Base-by-base conservation (phyloP, 1,139 yeast genomes). In the Zygoascus sp. region DNA sequence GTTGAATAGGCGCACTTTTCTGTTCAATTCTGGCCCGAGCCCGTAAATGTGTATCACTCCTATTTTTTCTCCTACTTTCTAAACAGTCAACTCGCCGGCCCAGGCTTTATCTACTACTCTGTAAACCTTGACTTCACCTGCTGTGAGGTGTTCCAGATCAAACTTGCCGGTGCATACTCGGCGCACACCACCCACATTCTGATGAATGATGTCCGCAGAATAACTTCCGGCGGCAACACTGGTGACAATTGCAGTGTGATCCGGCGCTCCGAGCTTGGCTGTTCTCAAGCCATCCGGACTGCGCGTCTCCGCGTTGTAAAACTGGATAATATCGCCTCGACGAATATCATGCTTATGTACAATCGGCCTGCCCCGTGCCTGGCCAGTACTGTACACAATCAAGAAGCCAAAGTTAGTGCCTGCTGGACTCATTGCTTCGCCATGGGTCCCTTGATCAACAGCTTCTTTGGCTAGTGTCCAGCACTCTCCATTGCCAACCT, bases 391-490 rank as follows among this genome's bases (percentile, higher is more conserved):
- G 23, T 73, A 71, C 43, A 72, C 65, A 20, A 81, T 68, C 9
- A 81, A 74, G 41, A 70, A 80, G 1, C 90, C 90, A 58, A 81
- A 88, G 32, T 69, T 70, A 13, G 65, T 62, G 21, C 79, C 79
- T 17, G 72, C 70, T 9, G 83, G 75, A 1, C 75, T 73, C 66
- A 82, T 73, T 0, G 88, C 88, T 56, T 75, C 76, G 19, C 76
- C 79, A 0, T 82, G 82, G 54, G 84, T 78, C 0, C 81, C 80
- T 49, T 76, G 73, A 43, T 68, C 66, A 34, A 83, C 67, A 0
- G 88, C 87, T 46, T 79, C 79, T 45, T 74, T 74, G 1, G 88
- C 90, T 50, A 83, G 70, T 37, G 85, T 84, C 90, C 90, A 83
- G 64, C 92, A 83, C 59, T 83, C 90, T 8, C 92, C 92, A 45